Base-by-base conservation (phyloP, 441 rosid genomes). In the Kokia cookei region DNA sequence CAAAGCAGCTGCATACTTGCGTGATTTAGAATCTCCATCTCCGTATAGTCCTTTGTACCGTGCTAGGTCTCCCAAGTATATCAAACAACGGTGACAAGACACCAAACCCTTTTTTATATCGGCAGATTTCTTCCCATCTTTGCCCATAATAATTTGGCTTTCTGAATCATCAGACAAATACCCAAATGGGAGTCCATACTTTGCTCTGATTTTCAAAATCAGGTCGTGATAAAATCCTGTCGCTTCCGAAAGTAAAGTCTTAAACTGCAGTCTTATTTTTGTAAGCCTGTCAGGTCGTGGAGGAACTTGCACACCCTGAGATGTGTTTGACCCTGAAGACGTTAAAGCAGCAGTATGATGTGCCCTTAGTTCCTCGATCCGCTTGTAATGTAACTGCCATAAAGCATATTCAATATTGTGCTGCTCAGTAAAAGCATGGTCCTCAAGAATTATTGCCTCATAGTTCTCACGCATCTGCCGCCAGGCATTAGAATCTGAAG, bases 401-500 rank as follows among this genome's bases (percentile, higher is more conserved):
- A 95, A 81, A 24, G 85, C 84, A 80, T 89, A 84, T 80, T 95
- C 98, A 68, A 92, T 84, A 79, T 74, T 86, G 82, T 90, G 84
- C 84, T 90, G 86, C 92, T 95, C 99, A 51, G 97, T 83, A 76
- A 95, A 91, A 73, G 92, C 84, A 83, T 91, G 90, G 79, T 93
- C 98, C 85, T 89, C 97, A 60, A 95, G 95, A 80, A 95, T 79
- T 82, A 95, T 93, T 7, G 93, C 85, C 83, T 95, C 99, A 80
- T 88, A 93, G 79, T 93, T 95, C 93, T 93, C 98, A 69, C 99
- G 99, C 85, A 93, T 88, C 73, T 91, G 99, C 67, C 87, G 98
- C 97, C 97, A 91, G 64, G 89, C 76, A 86, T 84, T 89, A 3
- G 95, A 95, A 74, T 93, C 98, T 32, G 87, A 86, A 19, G 92